Evolutionary conservation across 495 filamentous ascomycete genomes (phyloP), one percentile per base, ranked within the genome.

Genomic region (Margaritispora aquatica): DNA sequence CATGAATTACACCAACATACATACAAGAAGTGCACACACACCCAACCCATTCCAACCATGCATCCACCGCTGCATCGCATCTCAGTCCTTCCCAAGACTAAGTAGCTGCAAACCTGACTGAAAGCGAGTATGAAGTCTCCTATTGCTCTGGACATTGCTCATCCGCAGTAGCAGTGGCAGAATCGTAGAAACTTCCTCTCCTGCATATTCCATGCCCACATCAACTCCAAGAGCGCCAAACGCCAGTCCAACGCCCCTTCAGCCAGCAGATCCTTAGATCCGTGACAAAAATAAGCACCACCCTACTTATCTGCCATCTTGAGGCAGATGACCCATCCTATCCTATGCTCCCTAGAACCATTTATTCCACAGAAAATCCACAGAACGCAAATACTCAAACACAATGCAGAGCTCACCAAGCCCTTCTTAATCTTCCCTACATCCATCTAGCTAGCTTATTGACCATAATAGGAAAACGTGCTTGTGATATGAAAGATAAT

Each of bases 21-120:
- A 54, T 54, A 54, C 51, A 54, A 54, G 51, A 54, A 54, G 38
- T 44, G 10, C 38, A 9, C n/a, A n/a, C n/a, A n/a, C n/a, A n/a
- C n/a, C n/a, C n/a, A n/a, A n/a, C n/a, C n/a, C n/a, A n/a, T n/a
- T n/a, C n/a, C n/a, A n/a, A n/a, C n/a, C n/a, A n/a, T n/a, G n/a
- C n/a, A n/a, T n/a, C n/a, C n/a, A n/a, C n/a, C n/a, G n/a, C n/a
- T n/a, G n/a, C n/a, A n/a, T n/a, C n/a, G n/a, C n/a, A n/a, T n/a
- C n/a, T n/a, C n/a, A n/a, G n/a, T n/a, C n/a, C n/a, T n/a, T n/a
- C n/a, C n/a, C n/a, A n/a, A n/a, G n/a, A n/a, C n/a, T n/a, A n/a
- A n/a, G n/a, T n/a, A n/a, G n/a, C n/a, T n/a, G n/a, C n/a, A n/a
- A n/a, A n/a, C n/a, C n/a, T n/a, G n/a, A n/a, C n/a, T n/a, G n/a